These are phyloP conservation scores for Fusarium irregulare DNA, from an alignment of 2,329 filamentous ascomycete genomes.

Conservation along the genomic window DNA sequence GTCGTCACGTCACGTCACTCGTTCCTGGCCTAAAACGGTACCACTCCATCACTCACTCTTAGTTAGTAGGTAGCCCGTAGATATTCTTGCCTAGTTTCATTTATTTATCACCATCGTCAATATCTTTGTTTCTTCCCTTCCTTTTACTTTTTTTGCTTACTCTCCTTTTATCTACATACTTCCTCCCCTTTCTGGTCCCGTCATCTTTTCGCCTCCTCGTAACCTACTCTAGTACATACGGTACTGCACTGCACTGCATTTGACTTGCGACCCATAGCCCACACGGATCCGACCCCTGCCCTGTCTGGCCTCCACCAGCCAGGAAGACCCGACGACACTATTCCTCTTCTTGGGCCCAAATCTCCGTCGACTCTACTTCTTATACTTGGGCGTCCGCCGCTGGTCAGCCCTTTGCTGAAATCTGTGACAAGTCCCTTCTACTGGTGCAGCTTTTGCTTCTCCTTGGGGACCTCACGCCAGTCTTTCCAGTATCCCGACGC, in stretches of 20 bases:
- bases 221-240: neutral
- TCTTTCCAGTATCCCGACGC: constrained; percentile 21
- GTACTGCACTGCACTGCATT: neutral
- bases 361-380: constrained; percentile 28
- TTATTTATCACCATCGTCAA: neutral
- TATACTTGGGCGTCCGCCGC: constrained; percentile 29
- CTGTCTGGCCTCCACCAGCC: constrained; percentile 41
- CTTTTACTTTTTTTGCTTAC: constrained; percentile 7
- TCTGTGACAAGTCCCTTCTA: constrained; percentile 26
- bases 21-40: neutral
- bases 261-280: constrained; percentile 35
- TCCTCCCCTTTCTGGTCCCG: constrained; percentile 11
- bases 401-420: constrained; percentile 16
- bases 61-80: neutral
- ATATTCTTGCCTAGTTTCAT: constrained; percentile 20
- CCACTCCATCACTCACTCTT: neutral
- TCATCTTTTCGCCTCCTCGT: constrained; percentile 27
- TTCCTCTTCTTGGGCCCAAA: constrained; percentile 38
- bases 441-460: constrained; percentile 20
- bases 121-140: neutral
- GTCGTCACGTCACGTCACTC: constrained; percentile 10
- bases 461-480: constrained; percentile 23
- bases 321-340: constrained; percentile 38
- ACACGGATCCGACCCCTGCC: constrained; percentile 39
- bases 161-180: constrained; percentile 13